Evolutionary conservation across 2,329 filamentous ascomycete genomes (phyloP).

Genomic region (Sclerotinia subarctica): DNA sequence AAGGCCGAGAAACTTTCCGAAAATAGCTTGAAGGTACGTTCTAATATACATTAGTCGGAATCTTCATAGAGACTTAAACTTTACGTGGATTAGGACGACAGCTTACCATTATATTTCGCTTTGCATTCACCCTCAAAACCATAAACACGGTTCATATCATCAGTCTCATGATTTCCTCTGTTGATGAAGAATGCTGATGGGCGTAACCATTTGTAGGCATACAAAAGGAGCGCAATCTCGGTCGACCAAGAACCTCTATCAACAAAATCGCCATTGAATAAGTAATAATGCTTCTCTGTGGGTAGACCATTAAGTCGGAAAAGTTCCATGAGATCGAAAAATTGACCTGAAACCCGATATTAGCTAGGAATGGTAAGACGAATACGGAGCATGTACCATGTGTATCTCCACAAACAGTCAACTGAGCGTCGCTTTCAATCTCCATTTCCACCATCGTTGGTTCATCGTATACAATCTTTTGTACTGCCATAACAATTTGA

Average conservation of each 20-base stretch:
- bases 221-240: conserved; percentile 91
- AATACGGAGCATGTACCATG: conserved; percentile 60
- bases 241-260: conserved; percentile 97
- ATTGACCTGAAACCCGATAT: conserved; percentile 65
- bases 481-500: conserved; percentile 88
- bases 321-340: conserved; percentile 94
- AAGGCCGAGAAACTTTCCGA: conserved; percentile 96
- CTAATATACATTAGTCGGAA: conserved; percentile 21
- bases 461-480: conserved; percentile 86
- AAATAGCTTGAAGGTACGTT: conserved; percentile 88
- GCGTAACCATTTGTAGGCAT: conserved; percentile 94
- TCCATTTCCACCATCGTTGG: conserved; percentile 95
- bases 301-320: conserved; percentile 89
- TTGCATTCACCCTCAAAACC: conserved; percentile 98
- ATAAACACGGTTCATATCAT: conserved; percentile 98
- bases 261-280: conserved; percentile 99
- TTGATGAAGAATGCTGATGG: conserved; percentile 91
- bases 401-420: conserved; percentile 96
- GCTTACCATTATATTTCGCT: conserved; percentile 86
- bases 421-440: conserved; percentile 69
- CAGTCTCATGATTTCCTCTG: conserved; percentile 96
- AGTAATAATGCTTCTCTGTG: conserved; percentile 81
- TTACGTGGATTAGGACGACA: conserved; percentile 42
- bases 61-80: not conserved
- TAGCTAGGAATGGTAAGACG: not conserved